phyloP scores from a whole-genome alignment of 371 early-diverging fungal genomes.

The Mucor saturninus region DNA sequence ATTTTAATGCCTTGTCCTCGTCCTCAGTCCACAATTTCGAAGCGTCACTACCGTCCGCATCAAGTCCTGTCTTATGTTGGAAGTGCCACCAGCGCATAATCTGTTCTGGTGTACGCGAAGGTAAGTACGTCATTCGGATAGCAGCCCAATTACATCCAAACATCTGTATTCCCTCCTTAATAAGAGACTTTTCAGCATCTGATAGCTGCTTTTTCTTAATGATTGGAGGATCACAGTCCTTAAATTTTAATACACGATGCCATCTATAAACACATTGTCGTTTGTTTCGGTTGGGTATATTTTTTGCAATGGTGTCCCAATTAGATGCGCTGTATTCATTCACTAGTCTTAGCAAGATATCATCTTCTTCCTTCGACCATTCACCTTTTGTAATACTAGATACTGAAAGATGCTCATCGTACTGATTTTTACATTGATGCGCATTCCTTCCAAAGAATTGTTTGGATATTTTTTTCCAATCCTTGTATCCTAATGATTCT shows the following conservation, averaged over 20 bases:
- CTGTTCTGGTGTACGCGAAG: slow-evolving; percentile 42
- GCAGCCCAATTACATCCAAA: slow-evolving; percentile 51
- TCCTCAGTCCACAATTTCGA: slow-evolving; percentile 29
- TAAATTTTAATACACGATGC: slow-evolving; percentile 14
- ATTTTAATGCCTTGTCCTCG: slow-evolving; percentile 32
- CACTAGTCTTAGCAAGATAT: slow-evolving; percentile 4
- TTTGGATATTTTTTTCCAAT: slow-evolving; percentile 22
- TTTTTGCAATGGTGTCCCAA: slow-evolving; percentile 21
- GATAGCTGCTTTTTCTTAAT: slow-evolving; percentile 19
- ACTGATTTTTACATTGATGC: slow-evolving; percentile 30
- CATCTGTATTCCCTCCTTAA: slow-evolving; percentile 46
- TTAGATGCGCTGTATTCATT: slow-evolving; percentile 10
- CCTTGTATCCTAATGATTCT: not conserved
- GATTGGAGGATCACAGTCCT: not conserved
- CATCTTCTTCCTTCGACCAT: slow-evolving; percentile 37
- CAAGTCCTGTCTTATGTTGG: not conserved
- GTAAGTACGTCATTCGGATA: slow-evolving; percentile 41
- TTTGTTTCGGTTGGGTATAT: slow-evolving; percentile 17
- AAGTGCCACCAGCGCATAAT: slow-evolving; percentile 39
- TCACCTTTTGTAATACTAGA: not conserved
- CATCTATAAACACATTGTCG: slow-evolving; percentile 36
- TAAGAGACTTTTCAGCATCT: slow-evolving; percentile 31
- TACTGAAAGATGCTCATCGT: slow-evolving; percentile 8
- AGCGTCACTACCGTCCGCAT: not conserved
- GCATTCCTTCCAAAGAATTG: slow-evolving; percentile 15